Evolutionary conservation across 768 basidiomycete species (phyloP), one percentile per base, ranked within the genome.

Genomic region (Tulasnella sp.): DNA sequence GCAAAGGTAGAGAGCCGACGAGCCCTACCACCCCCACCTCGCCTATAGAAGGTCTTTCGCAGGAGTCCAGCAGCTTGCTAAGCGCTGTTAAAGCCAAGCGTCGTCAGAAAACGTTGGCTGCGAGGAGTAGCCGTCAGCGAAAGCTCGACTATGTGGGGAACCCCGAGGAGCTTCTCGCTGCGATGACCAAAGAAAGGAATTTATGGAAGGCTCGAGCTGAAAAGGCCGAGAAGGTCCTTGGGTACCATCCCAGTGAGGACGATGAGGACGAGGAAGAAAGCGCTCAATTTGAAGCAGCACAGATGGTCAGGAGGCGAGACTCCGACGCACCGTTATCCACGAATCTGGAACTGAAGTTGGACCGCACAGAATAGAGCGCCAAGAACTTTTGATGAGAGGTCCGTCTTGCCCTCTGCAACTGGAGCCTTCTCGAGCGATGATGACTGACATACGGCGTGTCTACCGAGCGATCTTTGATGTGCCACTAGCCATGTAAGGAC

Each of bases 41-140:
- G 2, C 76, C 78, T 0, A 81, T 82, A 65, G 73, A 81, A 66
- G 80, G 84, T 67, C 17, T 58, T 17, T 29, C 44, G 45, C 45
- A 30, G 30, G 56, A 58, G 32, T 51, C 44, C 9, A 34, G 44
- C 3, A 49, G 45, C 45, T 30, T 58, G 17, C 49, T 58, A 13
- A 58, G 56, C 47, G 83, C 83, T 64, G 86, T 87, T 64, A 84
- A 82, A 65, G 78, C 78, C 44, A 92, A 91, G 75, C 80, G 91
- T 29, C 77, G 83, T 8, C 82, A 84, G 72, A 95, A 95, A 65
- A 92, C 91, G 2, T 71, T 91, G 3, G 90, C 91, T 0, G 92
- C 92, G 4, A 80, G 91, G 1, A 79, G 85, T 27, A 85, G 83
- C 67, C 78, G 91, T 19, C 80, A 79, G 74, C 78, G 86, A 60